Base-by-base conservation (phyloP, 306 rosid species). In the Hylodesmum podocarpum region DNA sequence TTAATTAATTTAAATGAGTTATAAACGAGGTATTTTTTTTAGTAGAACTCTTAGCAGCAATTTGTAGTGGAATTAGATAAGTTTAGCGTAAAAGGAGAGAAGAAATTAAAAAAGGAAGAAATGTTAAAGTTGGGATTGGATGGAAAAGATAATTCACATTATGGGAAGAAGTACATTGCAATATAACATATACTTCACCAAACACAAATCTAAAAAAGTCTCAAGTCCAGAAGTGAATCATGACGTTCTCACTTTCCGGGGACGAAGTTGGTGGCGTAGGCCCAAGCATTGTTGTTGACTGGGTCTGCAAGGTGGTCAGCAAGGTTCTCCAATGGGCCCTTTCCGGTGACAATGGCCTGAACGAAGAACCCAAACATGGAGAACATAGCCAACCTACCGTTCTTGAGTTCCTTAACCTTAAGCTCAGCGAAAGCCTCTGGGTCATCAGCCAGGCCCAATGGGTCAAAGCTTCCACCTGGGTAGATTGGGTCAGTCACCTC, bases 381-480 rank as follows among this genome's bases (percentile, higher is more conserved):
- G 85, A 94, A 92, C 98, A 94, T 94, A 1, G 97, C 97, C 46
- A 94, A 24, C 22, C 97, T 90, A 0, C 98, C 97, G 50, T 94
- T 94, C 89, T 92, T 92, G 27, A 92, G 54, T 80, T 94, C 96
- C 90, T 91, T 94, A n/a, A 92, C 97, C 88, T 94, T 91, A 5
- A 94, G 70, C 73, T 91, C 97, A 4, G 98, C 98, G 8, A 91
- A 94, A 0, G 98, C 97, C 43, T 94, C 98, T 28, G 98, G 98
- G 84, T 94, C 97, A 12, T 94, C 98, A 1, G 97, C 98, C 0
- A 94, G 82, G 40, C 97, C 98, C 80, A 94, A 77, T 73, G 97
- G 98, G 86, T 94, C 97, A n/a, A 94, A 94, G 91, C 97, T 94
- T 1, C 97, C 97, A n/a, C 97, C 93, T 0, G 95, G 98, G 92